Evolutionary conservation across 139 green algal species (phyloP), one percentile per base, ranked within the genome.

Genomic region (Chlamydomonas asymmetrica): DNA sequence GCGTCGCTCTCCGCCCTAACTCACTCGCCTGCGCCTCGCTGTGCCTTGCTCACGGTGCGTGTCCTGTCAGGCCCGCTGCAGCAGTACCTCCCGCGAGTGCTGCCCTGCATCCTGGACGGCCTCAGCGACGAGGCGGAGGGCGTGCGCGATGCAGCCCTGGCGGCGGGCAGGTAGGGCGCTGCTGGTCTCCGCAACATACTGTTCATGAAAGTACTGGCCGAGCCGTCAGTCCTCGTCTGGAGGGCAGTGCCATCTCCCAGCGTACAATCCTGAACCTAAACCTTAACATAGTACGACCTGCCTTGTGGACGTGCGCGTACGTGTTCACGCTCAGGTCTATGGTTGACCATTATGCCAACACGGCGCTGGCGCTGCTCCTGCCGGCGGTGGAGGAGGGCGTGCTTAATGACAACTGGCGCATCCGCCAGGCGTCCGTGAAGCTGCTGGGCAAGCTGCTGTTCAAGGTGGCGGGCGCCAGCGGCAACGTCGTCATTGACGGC

Each of bases 401-500:
- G 1, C 84, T 91, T 52, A 78, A 83, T 45, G 83, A 87, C 65
- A 98, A 96, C 82, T 98, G 96, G 96, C 92, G 96, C 74, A 99
- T 99, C 82, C 65, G 96, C 7, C 94, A 99, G 85, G 90, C 82
- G 38, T 94, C 88, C 10, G 85, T 98, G 43, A 94, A 99, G 82
- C 88, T 99, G 41, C 89, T 98, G 45, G 96, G 96, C 23, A 91
- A 97, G 70, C 87, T 99, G 81, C 89, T 99, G 29, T 99, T 98
- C 89, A 98, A 97, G 88, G 92, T 95, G 66, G 0, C 91, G 13
- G 95, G 95, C 59, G 95, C 92, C 20, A 92, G 76, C 13, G 95
- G 95, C 39, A 95, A 97, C 80, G 88, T 97, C 18, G 83, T 92
- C 56, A 63, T 94, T 27, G 92, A 97, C 49, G 91, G 91, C 25